phyloP scores from a whole-genome alignment of 768 basidiomycete genomes.

The Termitomyces sp. region DNA sequence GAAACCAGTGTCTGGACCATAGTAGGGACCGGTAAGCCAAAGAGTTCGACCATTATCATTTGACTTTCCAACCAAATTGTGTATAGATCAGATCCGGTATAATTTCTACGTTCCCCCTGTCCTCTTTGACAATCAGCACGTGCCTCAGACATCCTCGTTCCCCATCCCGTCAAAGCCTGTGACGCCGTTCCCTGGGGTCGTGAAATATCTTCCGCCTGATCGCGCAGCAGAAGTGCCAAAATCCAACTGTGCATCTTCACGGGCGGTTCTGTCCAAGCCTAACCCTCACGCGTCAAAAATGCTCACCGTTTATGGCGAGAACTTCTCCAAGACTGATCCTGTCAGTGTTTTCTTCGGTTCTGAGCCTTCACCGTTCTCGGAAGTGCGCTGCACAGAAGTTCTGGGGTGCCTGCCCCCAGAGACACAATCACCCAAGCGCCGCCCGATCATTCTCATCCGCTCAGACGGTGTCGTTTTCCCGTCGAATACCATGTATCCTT shows the following conservation, averaged over 20 bases:
- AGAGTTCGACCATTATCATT: not conserved
- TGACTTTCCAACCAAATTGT: not conserved
- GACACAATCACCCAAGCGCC: slow-evolving; percentile 55
- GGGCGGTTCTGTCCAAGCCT: slow-evolving; percentile 68
- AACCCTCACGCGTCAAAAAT: slow-evolving; percentile 74
- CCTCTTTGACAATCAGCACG: slow-evolving; percentile 74
- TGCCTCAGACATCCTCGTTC: slow-evolving; percentile 66
- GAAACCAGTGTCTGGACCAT: slow-evolving; percentile 95
- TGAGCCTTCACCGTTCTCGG: slow-evolving; percentile 81
- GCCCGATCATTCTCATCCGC: slow-evolving; percentile 78
- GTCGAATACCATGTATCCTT: slow-evolving; percentile 76
- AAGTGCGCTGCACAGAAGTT: slow-evolving; percentile 84
- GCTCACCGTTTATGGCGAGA: slow-evolving; percentile 85
- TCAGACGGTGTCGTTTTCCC: slow-evolving; percentile 87
- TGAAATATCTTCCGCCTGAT: slow-evolving; percentile 88
- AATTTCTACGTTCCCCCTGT: slow-evolving; percentile 90
- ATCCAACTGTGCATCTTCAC: slow-evolving; percentile 56
- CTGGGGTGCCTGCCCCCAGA: slow-evolving; percentile 79
- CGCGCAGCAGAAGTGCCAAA: slow-evolving; percentile 82
- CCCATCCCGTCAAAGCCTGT: slow-evolving; percentile 78
- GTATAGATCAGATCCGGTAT: slow-evolving; percentile 80
- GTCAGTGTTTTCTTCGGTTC: slow-evolving; percentile 82
- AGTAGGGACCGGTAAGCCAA: slow-evolving; percentile 72
- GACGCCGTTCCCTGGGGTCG: slow-evolving; percentile 81
- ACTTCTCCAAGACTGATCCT: slow-evolving; percentile 80